Evolutionary conservation across 768 basidiomycete genomes (phyloP).

Genomic region (Suillus subaureus): DNA sequence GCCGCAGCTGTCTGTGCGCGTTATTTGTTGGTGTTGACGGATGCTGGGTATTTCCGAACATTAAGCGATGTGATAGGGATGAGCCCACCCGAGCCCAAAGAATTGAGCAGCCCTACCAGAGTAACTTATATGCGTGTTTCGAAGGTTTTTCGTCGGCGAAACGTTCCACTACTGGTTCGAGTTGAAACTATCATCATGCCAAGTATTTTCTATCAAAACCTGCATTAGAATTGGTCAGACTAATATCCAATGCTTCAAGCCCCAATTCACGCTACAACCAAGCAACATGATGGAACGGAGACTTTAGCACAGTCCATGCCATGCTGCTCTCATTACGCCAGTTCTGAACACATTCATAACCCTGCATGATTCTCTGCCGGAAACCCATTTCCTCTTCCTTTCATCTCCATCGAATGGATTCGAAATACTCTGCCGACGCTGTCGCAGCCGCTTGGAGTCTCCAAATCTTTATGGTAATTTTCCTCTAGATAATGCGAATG

Average conservation of each 20-base stretch:
- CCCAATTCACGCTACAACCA: neutral
- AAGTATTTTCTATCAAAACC: too few species aligned
- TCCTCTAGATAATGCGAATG: neutral
- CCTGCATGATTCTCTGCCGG: neutral
- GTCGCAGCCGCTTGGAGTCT: constrained; percentile 1
- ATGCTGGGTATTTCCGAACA: too few species aligned
- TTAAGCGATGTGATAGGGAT: too few species aligned
- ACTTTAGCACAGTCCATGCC: neutral
- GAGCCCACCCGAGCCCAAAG: too few species aligned
- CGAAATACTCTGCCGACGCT: neutral
- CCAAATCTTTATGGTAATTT: neutral
- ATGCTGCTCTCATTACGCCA: neutral
- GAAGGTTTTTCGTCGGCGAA: neutral
- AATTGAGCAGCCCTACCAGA: too few species aligned
- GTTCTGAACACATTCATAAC: neutral
- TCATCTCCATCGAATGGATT: neutral
- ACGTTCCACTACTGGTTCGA: neutral
- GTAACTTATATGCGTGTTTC: too few species aligned
- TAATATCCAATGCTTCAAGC: neutral
- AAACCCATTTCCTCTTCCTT: neutral
- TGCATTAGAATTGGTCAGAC: too few species aligned
- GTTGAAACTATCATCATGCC: neutral
- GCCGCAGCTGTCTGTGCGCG: too few species aligned
- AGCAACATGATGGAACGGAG: neutral
- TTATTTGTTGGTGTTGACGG: too few species aligned